Base-by-base conservation (phyloP, 495 filamentous ascomycete species). In the Aspergillus campestris region DNA sequence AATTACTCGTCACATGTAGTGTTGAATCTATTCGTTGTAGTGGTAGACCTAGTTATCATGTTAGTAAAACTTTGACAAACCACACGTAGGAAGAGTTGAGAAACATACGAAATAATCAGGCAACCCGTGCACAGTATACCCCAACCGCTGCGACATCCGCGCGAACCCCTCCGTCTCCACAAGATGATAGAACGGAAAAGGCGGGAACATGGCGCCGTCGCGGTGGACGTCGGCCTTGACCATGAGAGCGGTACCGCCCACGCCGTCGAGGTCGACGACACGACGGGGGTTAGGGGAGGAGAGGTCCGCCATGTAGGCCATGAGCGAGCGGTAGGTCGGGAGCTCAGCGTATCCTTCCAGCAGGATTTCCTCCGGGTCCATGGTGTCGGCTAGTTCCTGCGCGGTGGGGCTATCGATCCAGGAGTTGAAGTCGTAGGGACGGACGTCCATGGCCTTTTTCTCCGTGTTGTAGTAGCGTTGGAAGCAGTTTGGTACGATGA, bases 161-260 rank as follows among this genome's bases (percentile, higher is more conserved):
- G 94, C 91, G 57, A 98, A 98, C 0, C 92, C 92, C 60, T 98
- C 92, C 5, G 94, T 97, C 70, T 98, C 92, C 50, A 98, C 91
- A 27, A 98, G 66, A 65, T 97, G 86, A 58, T 94, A 98, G 60
- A 98, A 98, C 3, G 91, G 66, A 62, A 98, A 98, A 0, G 92
- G 78, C 12, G 92, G 92, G 64, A 98, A 98, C 92, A 98, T 98
- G 45, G 94, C 92, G 4, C 92, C 92, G 61, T 98, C 94, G 10
- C 92, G 79, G 57, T 98, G 92, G 7, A 98, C 92, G 45, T 97
- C 94, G 0, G 94, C 92, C 70, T 96, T 96, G 11, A 98, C 92
- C 65, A 98, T 66, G 44, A 98, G 72, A 6, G 91, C 87, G 2
- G 92, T 95, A 5, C 92, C 92, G 38, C 92, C 92, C 9, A 98